These are phyloP conservation scores for Wickerhamomyces bovis DNA, from an alignment of 805 yeast species.

Conservation along the genomic window DNA sequence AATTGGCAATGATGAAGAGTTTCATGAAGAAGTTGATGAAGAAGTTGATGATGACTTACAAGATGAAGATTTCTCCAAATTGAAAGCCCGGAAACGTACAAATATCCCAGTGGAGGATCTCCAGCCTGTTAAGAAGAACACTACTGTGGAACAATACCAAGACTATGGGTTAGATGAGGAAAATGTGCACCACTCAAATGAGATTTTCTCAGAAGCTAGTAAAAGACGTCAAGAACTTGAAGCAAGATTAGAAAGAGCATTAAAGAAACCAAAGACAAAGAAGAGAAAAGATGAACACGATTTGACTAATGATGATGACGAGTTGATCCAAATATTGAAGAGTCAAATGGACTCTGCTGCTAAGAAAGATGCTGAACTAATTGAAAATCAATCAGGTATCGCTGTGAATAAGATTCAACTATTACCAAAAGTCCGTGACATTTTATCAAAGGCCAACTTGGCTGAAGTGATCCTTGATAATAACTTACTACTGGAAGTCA, in stretches of 20 bases:
- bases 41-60: slow-evolving; percentile 18
- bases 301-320: slow-evolving; percentile 92
- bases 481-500: slow-evolving; percentile 84
- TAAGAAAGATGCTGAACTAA: slow-evolving; percentile 56
- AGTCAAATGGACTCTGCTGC: slow-evolving; percentile 89
- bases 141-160: not conserved
- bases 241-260: slow-evolving; percentile 69
- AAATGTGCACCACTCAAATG: slow-evolving; percentile 19
- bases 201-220: slow-evolving; percentile 21
- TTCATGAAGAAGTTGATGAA: slow-evolving; percentile 6
- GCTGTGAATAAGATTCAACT: slow-evolving; percentile 66
- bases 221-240: slow-evolving; percentile 74
- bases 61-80: slow-evolving; percentile 20
- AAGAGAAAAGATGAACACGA: slow-evolving; percentile 83
- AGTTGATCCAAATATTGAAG: slow-evolving; percentile 71
- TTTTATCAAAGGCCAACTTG: slow-evolving; percentile 73
- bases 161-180: slow-evolving; percentile 16
- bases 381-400: slow-evolving; percentile 38
- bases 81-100: slow-evolving; percentile 19
- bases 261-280: slow-evolving; percentile 59
- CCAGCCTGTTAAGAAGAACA: slow-evolving; percentile 5
- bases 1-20: slow-evolving; percentile 2
- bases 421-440: slow-evolving; percentile 70
- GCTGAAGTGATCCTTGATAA: slow-evolving; percentile 93
- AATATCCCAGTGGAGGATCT: slow-evolving; percentile 4